phyloP scores from a whole-genome alignment of 2,329 filamentous ascomycete genomes.

The Pseudogymnoascus sp. region DNA sequence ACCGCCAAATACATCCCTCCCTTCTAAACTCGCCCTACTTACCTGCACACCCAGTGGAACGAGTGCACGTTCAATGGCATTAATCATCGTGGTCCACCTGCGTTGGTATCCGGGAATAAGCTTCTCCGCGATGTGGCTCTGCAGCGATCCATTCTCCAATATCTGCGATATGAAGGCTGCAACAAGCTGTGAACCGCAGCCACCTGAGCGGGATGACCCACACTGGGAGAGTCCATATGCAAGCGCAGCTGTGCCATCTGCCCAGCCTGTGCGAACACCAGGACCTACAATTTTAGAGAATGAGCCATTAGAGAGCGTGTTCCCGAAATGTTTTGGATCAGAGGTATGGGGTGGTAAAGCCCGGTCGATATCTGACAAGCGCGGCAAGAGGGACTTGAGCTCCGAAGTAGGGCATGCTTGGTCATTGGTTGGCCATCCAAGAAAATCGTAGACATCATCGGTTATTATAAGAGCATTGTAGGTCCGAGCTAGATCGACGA shows the following conservation, averaged over 20 bases:
- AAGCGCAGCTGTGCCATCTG: slow-evolving; percentile 51
- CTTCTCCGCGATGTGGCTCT: slow-evolving; percentile 43
- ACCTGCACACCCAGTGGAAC: slow-evolving; percentile 21
- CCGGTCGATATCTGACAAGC: slow-evolving; percentile 56
- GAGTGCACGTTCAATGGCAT: slow-evolving; percentile 18
- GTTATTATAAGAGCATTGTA: slow-evolving; percentile 59
- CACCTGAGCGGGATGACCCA: slow-evolving; percentile 25
- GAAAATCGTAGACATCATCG: slow-evolving; percentile 67
- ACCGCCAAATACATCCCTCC: slow-evolving; percentile 39
- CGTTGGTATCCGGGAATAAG: slow-evolving; percentile 49
- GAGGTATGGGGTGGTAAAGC: slow-evolving; percentile 34
- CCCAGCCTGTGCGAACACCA: slow-evolving; percentile 57
- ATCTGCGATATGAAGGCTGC: slow-evolving; percentile 38
- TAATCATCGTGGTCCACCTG: slow-evolving; percentile 19
- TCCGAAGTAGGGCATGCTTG: not conserved
- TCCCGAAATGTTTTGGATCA: slow-evolving; percentile 53
- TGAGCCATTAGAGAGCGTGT: slow-evolving; percentile 57
- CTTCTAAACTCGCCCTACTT: slow-evolving; percentile 4
- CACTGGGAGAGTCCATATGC: slow-evolving; percentile 50
- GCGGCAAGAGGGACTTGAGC: slow-evolving; percentile 34
- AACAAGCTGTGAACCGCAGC: slow-evolving; percentile 24
- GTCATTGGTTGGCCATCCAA: slow-evolving; percentile 46
- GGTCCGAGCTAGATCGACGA: slow-evolving; percentile 54
- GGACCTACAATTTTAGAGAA: slow-evolving; percentile 62
- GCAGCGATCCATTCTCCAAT: slow-evolving; percentile 44